Percentiles rank a stretch among this genome's conserved stretches.
Conservation (phyloP, 148 eudicot genomes). For the Selenicereus undatus region DNA sequence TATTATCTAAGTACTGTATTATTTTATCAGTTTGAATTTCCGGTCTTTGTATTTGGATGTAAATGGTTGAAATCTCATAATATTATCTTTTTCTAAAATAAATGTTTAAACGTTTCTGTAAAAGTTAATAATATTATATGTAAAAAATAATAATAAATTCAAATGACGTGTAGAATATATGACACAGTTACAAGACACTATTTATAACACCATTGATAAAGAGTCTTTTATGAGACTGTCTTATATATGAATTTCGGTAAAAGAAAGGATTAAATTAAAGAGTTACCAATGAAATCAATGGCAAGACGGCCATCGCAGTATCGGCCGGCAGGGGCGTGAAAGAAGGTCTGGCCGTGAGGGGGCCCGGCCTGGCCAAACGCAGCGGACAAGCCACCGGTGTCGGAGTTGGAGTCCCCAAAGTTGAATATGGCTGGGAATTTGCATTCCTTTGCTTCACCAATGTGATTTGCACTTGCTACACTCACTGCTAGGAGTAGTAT, state of each 20-base stretch:
- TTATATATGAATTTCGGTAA: neutral
- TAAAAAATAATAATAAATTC: too few species aligned
- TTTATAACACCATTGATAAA: too few species aligned
- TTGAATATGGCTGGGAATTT: constrained; percentile 73
- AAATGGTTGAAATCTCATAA: too few species aligned
- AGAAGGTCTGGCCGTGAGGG: constrained; percentile 68
- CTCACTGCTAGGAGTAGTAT: neutral
- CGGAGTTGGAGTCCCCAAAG: constrained; percentile 93
- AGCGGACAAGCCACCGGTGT: constrained; percentile 85
- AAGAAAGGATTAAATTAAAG: neutral
- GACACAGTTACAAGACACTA: too few species aligned
- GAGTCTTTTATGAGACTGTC: neutral
- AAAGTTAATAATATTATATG: too few species aligned
- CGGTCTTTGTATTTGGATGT: too few species aligned
- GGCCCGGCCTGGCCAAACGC: constrained; percentile 71
- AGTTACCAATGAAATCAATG: constrained; percentile 74
- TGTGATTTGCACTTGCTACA: neutral
- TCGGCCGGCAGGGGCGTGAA: constrained; percentile 63
- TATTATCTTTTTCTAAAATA: too few species aligned
- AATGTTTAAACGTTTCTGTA: too few species aligned
- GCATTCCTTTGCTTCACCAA: constrained; percentile 23
- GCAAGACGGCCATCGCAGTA: constrained; percentile 70
- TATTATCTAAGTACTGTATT: too few species aligned
- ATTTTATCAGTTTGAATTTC: too few species aligned
- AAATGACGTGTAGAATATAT: too few species aligned